Conservation (phyloP, 495 filamentous ascomycete genomes). For the Podospora comata region DNA sequence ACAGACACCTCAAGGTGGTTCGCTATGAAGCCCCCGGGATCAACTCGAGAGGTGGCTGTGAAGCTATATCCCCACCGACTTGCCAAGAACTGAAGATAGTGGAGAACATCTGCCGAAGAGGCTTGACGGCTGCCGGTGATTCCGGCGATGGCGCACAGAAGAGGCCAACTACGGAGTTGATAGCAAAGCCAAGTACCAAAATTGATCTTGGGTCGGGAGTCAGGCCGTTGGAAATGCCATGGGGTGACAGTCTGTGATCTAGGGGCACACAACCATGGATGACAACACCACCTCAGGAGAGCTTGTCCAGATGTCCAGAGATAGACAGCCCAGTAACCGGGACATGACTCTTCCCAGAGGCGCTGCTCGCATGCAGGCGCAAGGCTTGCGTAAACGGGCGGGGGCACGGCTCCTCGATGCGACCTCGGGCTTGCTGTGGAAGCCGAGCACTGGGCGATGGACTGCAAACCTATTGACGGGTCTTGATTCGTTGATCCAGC, state of each 20-base stretch:
- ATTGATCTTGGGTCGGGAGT: background rate
- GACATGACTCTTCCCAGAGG: background rate
- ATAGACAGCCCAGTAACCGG: background rate
- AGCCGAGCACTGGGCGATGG: background rate
- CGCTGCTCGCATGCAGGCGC: background rate
- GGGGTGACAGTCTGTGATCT: background rate
- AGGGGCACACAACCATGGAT: background rate
- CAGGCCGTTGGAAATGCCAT: background rate
- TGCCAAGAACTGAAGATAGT: background rate
- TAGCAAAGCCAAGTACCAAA: background rate
- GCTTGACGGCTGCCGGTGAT: background rate
- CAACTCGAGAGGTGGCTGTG: background rate
- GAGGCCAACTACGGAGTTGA: background rate
- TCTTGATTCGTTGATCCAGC: constrained; percentile 12
- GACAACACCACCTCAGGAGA: background rate
- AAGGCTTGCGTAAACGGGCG: background rate
- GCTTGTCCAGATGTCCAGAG: background rate
- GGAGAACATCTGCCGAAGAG: background rate
- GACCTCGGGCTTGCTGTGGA: background rate
- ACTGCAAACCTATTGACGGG: background rate
- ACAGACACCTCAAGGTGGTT: background rate
- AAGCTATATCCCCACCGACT: background rate
- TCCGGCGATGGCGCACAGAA: background rate
- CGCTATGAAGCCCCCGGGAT: background rate
- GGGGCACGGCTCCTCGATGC: background rate